Evolutionary conservation across 257 asterid genomes (phyloP).

Genomic region (Anisodus acutangulus): DNA sequence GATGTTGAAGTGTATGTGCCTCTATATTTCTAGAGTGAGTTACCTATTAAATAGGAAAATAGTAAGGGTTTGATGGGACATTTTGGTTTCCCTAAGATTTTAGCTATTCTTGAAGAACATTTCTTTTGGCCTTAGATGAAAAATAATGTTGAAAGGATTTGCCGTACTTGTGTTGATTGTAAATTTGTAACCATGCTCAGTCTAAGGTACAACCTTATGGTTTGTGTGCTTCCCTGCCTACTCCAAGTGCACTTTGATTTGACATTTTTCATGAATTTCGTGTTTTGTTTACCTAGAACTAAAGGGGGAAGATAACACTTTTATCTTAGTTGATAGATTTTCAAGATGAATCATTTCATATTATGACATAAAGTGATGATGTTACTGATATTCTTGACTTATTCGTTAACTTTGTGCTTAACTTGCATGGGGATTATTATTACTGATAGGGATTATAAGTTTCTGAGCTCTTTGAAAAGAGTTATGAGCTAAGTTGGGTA

Average conservation of each 20-base stretch:
- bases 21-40: background rate
- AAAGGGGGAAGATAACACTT: background rate
- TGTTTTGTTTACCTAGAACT: background rate
- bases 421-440: background rate
- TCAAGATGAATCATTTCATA: background rate
- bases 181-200: no score
- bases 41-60: background rate
- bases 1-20: background rate
- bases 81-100: background rate
- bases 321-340: background rate
- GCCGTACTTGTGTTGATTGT: background rate
- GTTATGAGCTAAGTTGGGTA: no score
- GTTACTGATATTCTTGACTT: background rate
- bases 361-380: background rate
- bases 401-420: background rate
- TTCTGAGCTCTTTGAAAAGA: no score
- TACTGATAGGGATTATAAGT: no score
- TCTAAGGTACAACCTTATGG: no score
- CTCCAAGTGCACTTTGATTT: no score
- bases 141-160: no score
- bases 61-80: background rate
- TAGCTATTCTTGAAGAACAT: background rate
- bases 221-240: no score
- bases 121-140: no score
- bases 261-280: background rate